Evolutionary conservation across 192 early-diverging fungal genomes (phyloP), one percentile per base, ranked within the genome.

Genomic region (Coemansia sp.): DNA sequence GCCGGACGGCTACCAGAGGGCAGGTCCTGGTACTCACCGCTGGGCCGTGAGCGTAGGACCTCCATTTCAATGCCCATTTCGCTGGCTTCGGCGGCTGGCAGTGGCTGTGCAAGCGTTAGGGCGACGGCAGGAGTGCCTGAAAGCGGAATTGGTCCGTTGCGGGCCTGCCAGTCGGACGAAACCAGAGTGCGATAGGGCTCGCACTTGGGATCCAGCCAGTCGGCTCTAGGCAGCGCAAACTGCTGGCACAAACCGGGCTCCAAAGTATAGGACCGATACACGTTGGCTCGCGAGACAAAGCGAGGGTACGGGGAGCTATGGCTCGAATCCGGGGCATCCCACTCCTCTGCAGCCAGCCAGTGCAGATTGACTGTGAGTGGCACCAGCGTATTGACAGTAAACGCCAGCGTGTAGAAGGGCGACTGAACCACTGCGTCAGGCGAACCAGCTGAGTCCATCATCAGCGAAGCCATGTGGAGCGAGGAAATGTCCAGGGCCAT

Each of bases 141-240:
- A 38, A 23, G 43, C 16, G 26, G 51, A 21, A 45, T 33, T 6
- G 59, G 23, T 3, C 48, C 59, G 51, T 65, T 70, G 11, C 77
- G 60, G 18, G 77, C 64, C 62, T 79, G 77, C 71, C 77, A 79
- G 65, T 79, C 77, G 26, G 77, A 71, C 23, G 77, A 79, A 9
- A 61, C 43, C 61, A 79, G 45, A 7, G 71, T 74, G 28, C 68
- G 56, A 33, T 71, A 79, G 37, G 77, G 77, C 58, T 79, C 77
- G 50, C 70, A 50, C 45, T 28, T 56, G 2, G 77, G 66, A 28
- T 74, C 71, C 9, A 79, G 68, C 77, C 77, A 79, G 71, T 79
- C 77, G 21, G 77, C 5, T 3, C 65, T 51, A 0, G 77, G 77
- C 45, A 79, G 45, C 7, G 63, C 39, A 38, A 79, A 79, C 20